phyloP scores from a whole-genome alignment of 495 filamentous ascomycete species.

The Hypoxylon fragiforme region DNA sequence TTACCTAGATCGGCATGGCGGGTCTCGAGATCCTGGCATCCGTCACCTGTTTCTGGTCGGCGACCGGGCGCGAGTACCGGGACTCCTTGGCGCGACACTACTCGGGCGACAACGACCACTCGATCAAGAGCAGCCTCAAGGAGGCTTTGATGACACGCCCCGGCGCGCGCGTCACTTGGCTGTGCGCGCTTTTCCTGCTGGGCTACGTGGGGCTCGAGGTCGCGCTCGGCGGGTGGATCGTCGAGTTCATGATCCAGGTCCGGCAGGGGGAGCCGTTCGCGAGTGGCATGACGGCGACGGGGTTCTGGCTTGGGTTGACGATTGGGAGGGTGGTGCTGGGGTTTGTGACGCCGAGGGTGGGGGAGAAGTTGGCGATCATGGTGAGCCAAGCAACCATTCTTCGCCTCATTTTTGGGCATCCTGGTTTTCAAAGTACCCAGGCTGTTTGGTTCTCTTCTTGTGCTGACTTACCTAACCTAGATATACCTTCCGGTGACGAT shows the following conservation, averaged over 20 bases:
- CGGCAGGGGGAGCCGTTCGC: conserved; percentile 69
- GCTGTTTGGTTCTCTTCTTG: conserved; percentile 42
- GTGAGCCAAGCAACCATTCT: no score
- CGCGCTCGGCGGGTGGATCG: conserved; percentile 83
- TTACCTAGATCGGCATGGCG: conserved; percentile 61
- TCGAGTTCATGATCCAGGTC: conserved; percentile 80
- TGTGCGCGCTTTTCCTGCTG: conserved; percentile 74
- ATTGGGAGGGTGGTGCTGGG: conserved; percentile 72
- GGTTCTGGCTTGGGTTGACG: conserved; percentile 85
- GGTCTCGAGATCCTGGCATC: conserved; percentile 60
- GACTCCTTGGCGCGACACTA: conserved; percentile 50
- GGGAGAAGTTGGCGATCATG: conserved; percentile 69
- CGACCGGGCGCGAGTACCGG: conserved; percentile 64
- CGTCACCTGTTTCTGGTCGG: conserved; percentile 66
- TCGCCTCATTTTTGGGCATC: no score
- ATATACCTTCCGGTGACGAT: conserved; percentile 65
- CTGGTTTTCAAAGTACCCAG: neutral
- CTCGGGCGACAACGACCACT: conserved; percentile 1
- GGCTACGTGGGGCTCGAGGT: conserved; percentile 87
- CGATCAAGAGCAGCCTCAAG: conserved; percentile 46
- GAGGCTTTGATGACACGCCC: conserved; percentile 56
- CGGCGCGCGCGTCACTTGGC: conserved; percentile 66
- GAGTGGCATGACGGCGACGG: conserved; percentile 78
- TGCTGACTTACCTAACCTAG: no score
- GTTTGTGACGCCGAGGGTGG: conserved; percentile 68